These are phyloP conservation scores for Boletus pseudo-olivaceus DNA, from an alignment of 768 basidiomycete species.

Conservation along the genomic window DNA sequence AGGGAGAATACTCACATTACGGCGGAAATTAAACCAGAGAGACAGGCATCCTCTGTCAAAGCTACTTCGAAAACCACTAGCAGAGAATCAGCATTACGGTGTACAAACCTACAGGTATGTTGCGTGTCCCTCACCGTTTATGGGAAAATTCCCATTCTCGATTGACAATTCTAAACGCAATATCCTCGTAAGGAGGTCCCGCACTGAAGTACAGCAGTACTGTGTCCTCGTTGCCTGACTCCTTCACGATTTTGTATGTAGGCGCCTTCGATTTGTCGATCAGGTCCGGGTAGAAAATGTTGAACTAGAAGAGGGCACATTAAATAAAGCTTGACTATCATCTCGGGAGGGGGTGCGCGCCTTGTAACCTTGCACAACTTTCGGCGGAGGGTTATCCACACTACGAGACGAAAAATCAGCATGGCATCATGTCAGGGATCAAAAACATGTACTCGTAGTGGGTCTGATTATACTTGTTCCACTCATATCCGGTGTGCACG, in stretches of 20 bases:
- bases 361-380: conserved; percentile 99
- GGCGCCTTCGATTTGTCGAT: conserved; percentile 98
- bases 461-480: conserved; percentile 99
- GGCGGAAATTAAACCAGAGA: conserved; percentile 93
- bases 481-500: conserved; percentile 98
- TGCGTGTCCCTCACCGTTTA: conserved; percentile 60
- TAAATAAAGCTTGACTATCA: conserved; percentile 2
- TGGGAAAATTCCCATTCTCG: conserved; percentile 99
- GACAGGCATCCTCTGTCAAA: conserved; percentile 97
- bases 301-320: conserved; percentile 53
- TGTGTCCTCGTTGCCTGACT: conserved; percentile 93
- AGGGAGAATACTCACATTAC: conserved; percentile 61
- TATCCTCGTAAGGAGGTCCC: conserved; percentile 97
- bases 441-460: conserved; percentile 79
- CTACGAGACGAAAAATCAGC: conserved; percentile 39
- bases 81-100: conserved; percentile 10
- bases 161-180: conserved; percentile 97
- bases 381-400: conserved; percentile 97
- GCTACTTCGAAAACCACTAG: conserved; percentile 90
- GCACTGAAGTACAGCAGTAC: conserved; percentile 91
- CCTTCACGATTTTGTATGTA: conserved; percentile 92
- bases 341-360: conserved; percentile 32
- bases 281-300: conserved; percentile 98
- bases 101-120: conserved; percentile 7
- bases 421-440: neutral